Evolutionary conservation across 805 yeast species (phyloP).

Genomic region (Nakazawaea populi): DNA sequence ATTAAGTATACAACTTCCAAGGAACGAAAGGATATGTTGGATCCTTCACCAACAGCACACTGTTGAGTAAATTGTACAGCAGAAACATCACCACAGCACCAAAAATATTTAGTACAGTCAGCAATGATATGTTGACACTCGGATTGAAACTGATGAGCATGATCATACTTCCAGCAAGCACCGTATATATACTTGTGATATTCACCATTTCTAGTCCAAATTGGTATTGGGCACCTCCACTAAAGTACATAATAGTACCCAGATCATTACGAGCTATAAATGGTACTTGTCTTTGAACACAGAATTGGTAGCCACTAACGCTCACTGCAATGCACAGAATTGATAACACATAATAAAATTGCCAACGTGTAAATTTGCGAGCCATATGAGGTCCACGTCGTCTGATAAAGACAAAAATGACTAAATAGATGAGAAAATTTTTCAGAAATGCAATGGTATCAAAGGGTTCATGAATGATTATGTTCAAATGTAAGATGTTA

Average conservation of each 20-base stretch:
- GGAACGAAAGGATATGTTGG: slow-evolving; percentile 40
- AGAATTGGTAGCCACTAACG: slow-evolving; percentile 60
- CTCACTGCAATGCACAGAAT: slow-evolving; percentile 33
- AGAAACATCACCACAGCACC: slow-evolving; percentile 27
- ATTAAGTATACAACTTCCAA: slow-evolving; percentile 11
- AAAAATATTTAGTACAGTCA: slow-evolving; percentile 15
- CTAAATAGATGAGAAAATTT: slow-evolving; percentile 41
- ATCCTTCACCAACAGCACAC: slow-evolving; percentile 40
- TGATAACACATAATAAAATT: slow-evolving; percentile 5
- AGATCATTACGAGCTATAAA: slow-evolving; percentile 49
- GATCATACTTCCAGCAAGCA: slow-evolving; percentile 36
- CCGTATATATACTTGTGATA: slow-evolving; percentile 43
- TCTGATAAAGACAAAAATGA: slow-evolving; percentile 39
- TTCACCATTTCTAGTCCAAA: slow-evolving; percentile 63
- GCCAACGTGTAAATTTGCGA: slow-evolving; percentile 11
- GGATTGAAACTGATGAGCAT: slow-evolving; percentile 34
- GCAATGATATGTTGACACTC: slow-evolving; percentile 4
- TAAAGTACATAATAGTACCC: slow-evolving; percentile 46
- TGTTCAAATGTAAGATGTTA: slow-evolving; percentile 34
- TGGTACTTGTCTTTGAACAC: slow-evolving; percentile 55
- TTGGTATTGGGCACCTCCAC: slow-evolving; percentile 65
- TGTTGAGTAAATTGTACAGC: slow-evolving; percentile 34
- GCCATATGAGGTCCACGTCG: slow-evolving; percentile 33
- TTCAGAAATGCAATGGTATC: slow-evolving; percentile 34
- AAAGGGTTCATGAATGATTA: slow-evolving; percentile 37